These are phyloP conservation scores for Hyaloscypha hepaticicola DNA, from an alignment of 495 filamentous ascomycete species.

Conservation along the genomic window DNA sequence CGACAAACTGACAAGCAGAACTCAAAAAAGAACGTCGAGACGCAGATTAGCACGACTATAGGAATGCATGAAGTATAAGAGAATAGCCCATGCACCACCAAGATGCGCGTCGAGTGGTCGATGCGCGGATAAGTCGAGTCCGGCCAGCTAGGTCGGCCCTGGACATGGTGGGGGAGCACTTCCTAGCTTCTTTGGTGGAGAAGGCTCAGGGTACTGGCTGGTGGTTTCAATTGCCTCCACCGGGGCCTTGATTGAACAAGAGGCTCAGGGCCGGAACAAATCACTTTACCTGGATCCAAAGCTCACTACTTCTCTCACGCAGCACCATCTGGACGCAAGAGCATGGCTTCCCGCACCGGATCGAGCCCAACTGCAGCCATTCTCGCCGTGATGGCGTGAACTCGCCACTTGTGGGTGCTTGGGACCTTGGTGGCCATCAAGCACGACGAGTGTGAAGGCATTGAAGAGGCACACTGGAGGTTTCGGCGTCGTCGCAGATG, in stretches of 20 bases:
- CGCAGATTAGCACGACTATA: slow-evolving; percentile 16
- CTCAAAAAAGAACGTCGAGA: slow-evolving; percentile 27
- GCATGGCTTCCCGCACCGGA: slow-evolving; percentile 3
- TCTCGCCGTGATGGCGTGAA: slow-evolving; percentile 3
- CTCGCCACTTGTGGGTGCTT: slow-evolving; percentile 6
- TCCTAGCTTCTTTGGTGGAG: slow-evolving; percentile 6
- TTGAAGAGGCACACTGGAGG: slow-evolving; percentile 25
- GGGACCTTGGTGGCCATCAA: slow-evolving; percentile 12
- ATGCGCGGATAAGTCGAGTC: slow-evolving; percentile 26
- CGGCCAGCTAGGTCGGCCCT: slow-evolving; percentile 19
- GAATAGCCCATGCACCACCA: slow-evolving; percentile 20
- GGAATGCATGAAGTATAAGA: slow-evolving; percentile 34
- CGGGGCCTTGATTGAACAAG: slow-evolving; percentile 9
- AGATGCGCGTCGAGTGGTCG: slow-evolving; percentile 24
- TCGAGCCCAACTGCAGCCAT: slow-evolving; percentile 10
- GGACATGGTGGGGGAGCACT: slow-evolving; percentile 19
- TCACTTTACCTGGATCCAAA: slow-evolving; percentile 18
- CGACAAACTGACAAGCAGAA: slow-evolving; percentile 27
- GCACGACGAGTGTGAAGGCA: slow-evolving; percentile 27
- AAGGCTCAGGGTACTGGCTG: slow-evolving; percentile 11
- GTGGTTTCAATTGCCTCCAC: slow-evolving; percentile 9
- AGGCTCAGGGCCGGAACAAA: slow-evolving; percentile 15
- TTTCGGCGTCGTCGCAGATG: slow-evolving; percentile 32
- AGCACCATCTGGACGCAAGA: neutral
- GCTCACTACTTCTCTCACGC: neutral